Conservation (phyloP, 1,284 basidiomycete species). For the Sporisorium scitamineum region DNA sequence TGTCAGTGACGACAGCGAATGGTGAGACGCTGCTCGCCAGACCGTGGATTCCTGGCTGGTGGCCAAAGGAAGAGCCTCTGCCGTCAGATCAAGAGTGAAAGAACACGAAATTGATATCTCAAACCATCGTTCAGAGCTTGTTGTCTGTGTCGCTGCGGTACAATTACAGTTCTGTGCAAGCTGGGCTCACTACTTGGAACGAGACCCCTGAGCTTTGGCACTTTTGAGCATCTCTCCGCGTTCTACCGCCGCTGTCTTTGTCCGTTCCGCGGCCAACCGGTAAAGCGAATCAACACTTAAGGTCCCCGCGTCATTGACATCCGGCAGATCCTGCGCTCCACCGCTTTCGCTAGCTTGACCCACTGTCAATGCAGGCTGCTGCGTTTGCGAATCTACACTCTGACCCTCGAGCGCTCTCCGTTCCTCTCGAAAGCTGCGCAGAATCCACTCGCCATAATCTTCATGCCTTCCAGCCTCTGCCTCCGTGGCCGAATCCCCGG, state of each 20-base stretch:
- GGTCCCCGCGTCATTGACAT: slow-evolving; percentile 1
- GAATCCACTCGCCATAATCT: slow-evolving; percentile 31
- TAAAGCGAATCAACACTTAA: slow-evolving; percentile 23
- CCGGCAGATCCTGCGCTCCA: background rate
- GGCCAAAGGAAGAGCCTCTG: slow-evolving; percentile 33
- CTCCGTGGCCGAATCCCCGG: background rate
- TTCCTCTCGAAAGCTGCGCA: slow-evolving; percentile 24
- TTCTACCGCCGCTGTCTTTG: slow-evolving; percentile 31
- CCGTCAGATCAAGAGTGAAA: background rate
- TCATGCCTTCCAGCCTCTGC: background rate
- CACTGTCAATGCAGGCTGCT: too few relatives aligned
- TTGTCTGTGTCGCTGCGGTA: background rate
- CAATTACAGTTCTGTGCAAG: background rate
- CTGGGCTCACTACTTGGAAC: slow-evolving; percentile 3
- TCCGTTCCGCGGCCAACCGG: slow-evolving; percentile 28
- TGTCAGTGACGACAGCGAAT: slow-evolving; percentile 25
- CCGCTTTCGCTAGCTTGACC: too few relatives aligned
- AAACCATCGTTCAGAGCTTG: background rate
- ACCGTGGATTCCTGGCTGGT: slow-evolving; percentile 57
- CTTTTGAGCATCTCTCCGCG: slow-evolving; percentile 27
- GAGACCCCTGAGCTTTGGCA: background rate
- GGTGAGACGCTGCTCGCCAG: slow-evolving; percentile 38
- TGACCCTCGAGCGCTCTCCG: slow-evolving; percentile 1
- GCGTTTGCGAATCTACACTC: background rate
- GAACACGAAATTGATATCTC: background rate